Evolutionary conservation across 2,329 filamentous ascomycete species (phyloP), one percentile per base, ranked within the genome.

Genomic region (Capronia epimyces): DNA sequence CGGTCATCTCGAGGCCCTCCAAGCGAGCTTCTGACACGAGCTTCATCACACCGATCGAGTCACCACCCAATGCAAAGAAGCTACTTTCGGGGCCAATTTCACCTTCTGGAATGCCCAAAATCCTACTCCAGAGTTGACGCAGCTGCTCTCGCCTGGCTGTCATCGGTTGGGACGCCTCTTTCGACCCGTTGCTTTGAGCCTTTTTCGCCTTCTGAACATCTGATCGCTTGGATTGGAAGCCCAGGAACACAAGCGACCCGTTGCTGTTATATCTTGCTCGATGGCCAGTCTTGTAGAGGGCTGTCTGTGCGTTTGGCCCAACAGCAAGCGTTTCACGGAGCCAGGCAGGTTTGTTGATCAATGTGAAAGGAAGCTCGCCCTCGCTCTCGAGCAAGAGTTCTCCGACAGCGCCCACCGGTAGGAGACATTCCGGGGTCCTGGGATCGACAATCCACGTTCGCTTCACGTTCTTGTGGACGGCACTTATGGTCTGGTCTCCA

Each of bases 71-170:
- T 13, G 59, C 52, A 41, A 66, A 65, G 58, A 66, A 66, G 46
- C 54, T 62, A 36, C 58, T 57, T 50, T 63, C 57, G 3, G 53
- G 27, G n/a, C 50, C 57, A 42, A 63, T 57, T 13, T 56, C 42
- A 4, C 53, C 69, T 1, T 76, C 62, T 1, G 60, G 64, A 24
- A 81, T 64, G 1, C 78, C 70, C 3, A 81, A 64, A 1, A 79
- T 71, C 3, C 68, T 68, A 27, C 71, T 68, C 77, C 78, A 82
- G 10, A 77, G 65, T 8, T 52, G 61, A 10, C 70, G 70, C 3
- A 81, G 67, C 3, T 52, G 53, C 50, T 74, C 70, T 4, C 63
- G 32, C 25, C 18, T 43, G 16, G 25, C 20, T 10, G 43, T 59
- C 34, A 31, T 27, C 5, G 21, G 40, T 8, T 20, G 47, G 6